Conservation (phyloP, 345 rosid species). For the Arabidopsis suecica region DNA sequence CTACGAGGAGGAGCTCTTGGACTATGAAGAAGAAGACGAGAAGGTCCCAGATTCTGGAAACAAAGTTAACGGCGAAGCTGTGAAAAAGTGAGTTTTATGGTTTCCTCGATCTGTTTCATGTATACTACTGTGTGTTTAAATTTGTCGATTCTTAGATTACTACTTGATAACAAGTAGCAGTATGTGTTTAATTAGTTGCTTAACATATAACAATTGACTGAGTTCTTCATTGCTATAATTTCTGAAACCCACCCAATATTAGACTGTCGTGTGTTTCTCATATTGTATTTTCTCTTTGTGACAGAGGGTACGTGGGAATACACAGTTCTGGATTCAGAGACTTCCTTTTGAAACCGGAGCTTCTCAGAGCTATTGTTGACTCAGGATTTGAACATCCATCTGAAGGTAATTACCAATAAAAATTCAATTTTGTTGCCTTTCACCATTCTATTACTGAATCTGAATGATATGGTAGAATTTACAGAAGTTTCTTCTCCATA, state of each 20-base stretch:
- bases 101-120: background rate
- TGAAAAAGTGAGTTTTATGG: constrained; percentile 68
- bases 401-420: constrained; percentile 67
- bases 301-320: constrained; percentile 94
- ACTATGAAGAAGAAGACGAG: constrained; percentile 97
- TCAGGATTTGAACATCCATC: constrained; percentile 99
- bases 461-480: background rate
- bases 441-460: too few species aligned
- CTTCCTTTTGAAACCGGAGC: constrained; percentile 98
- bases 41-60: constrained; percentile 72
- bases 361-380: constrained; percentile 94
- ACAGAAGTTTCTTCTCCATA: background rate
- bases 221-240: background rate
- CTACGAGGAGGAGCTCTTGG: constrained; percentile 99
- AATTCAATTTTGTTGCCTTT: background rate
- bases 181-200: background rate
- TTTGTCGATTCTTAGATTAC: background rate
- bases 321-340: constrained; percentile 99
- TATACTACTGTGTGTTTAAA: too few species aligned
- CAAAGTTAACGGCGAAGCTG: constrained; percentile 86
- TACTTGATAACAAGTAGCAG: background rate
- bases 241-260: background rate
- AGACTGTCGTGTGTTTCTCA: background rate
- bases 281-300: background rate
- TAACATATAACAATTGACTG: background rate